Percentiles rank a stretch among this genome's conserved stretches.
Evolutionary conservation across 2,329 filamentous ascomycete species (phyloP).

Genomic region (Fusarium sarcochroum): DNA sequence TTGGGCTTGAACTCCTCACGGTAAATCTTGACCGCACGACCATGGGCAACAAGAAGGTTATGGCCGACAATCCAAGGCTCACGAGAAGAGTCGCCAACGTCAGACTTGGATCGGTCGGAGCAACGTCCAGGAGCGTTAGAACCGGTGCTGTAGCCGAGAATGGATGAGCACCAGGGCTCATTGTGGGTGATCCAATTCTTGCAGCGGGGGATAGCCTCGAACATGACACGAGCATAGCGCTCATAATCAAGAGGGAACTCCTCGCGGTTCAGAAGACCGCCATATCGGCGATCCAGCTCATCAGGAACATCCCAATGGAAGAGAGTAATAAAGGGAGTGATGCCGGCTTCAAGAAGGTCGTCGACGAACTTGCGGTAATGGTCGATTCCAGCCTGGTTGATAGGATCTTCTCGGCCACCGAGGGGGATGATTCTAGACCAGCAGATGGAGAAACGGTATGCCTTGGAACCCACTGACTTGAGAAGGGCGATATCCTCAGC

Average conservation of each 20-base stretch:
- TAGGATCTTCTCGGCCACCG: conserved; percentile 84
- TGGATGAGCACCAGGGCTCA: conserved; percentile 88
- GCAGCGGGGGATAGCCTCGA: conserved; percentile 80
- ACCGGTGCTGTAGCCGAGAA: conserved; percentile 84
- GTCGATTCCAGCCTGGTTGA: conserved; percentile 83
- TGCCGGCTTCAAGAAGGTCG: conserved; percentile 81
- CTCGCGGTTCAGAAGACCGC: conserved; percentile 82
- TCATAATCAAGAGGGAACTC: conserved; percentile 89
- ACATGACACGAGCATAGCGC: conserved; percentile 82
- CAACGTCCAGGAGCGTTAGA: conserved; percentile 86
- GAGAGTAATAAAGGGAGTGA: conserved; percentile 85
- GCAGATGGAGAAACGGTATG: conserved; percentile 88
- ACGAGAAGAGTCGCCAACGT: conserved; percentile 78
- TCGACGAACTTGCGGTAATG: conserved; percentile 86
- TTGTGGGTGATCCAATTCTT: conserved; percentile 94
- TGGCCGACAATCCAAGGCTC: conserved; percentile 90
- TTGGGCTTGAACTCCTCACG: conserved; percentile 83
- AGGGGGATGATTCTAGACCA: conserved; percentile 89
- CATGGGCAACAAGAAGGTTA: conserved; percentile 84
- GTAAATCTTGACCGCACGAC: conserved; percentile 84
- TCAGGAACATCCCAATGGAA: conserved; percentile 92
- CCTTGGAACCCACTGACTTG: conserved; percentile 78
- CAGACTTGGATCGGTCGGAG: conserved; percentile 79
- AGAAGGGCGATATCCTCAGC: conserved; percentile 83
- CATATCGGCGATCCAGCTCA: conserved; percentile 83